Evolutionary conservation across 23 red algal genomes (phyloP).

Genomic region (Chondrus crispus): DNA sequence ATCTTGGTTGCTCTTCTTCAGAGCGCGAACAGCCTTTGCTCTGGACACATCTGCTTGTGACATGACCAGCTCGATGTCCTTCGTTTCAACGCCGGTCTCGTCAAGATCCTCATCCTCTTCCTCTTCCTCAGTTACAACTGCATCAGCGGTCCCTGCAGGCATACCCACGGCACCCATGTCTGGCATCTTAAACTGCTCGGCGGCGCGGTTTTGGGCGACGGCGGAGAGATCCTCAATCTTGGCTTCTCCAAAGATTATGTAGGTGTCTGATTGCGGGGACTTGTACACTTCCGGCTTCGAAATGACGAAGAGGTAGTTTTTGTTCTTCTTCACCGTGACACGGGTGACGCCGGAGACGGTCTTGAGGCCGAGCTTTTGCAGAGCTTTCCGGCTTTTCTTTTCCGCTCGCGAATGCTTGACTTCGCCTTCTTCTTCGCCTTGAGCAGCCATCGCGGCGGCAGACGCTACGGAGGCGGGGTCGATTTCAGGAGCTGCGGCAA

Average conservation of each 20-base stretch:
- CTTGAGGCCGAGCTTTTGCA: slow-evolving; percentile 96
- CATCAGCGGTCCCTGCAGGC: neutral
- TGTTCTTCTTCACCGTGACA: slow-evolving; percentile 93
- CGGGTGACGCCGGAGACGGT: slow-evolving; percentile 76
- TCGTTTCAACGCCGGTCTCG: slow-evolving; percentile 80
- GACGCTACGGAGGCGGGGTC: slow-evolving; percentile 35
- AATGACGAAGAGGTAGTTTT: slow-evolving; percentile 91
- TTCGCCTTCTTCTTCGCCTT: slow-evolving; percentile 48
- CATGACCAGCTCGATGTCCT: slow-evolving; percentile 98
- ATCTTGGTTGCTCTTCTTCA: slow-evolving; percentile 94
- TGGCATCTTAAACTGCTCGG: slow-evolving; percentile 87
- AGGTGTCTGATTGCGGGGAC: slow-evolving; percentile 90
- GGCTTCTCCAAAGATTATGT: slow-evolving; percentile 98
- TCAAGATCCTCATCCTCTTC: slow-evolving; percentile 83
- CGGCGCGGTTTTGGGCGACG: slow-evolving; percentile 69
- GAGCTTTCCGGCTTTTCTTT: slow-evolving; percentile 96
- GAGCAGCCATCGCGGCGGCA: slow-evolving; percentile 18
- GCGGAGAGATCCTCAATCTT: slow-evolving; percentile 94
- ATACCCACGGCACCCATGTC: slow-evolving; percentile 28
- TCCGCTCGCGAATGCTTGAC: slow-evolving; percentile 85
- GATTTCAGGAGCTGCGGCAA: neutral
- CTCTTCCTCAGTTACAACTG: slow-evolving; percentile 34
- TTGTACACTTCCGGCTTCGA: slow-evolving; percentile 97
- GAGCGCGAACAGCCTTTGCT: slow-evolving; percentile 91
- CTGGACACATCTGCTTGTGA: slow-evolving; percentile 92